phyloP scores from a whole-genome alignment of 768 basidiomycete genomes.

The Pleurotus platypus region DNA sequence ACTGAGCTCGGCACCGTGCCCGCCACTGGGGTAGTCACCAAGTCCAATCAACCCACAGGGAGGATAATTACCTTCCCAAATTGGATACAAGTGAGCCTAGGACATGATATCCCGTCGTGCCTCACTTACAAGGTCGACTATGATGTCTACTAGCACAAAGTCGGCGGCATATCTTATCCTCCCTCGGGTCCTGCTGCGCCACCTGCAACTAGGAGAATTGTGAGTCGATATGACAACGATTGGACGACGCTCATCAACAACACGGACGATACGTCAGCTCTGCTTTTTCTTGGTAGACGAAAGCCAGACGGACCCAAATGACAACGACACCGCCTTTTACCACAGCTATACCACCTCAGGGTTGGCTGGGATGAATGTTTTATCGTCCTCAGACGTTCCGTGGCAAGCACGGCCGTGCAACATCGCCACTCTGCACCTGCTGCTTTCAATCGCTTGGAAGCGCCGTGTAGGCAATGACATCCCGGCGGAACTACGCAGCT shows the following conservation, averaged over 20 bases:
- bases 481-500: too few species aligned
- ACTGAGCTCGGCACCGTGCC: neutral
- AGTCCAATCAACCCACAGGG: neutral
- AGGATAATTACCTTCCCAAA: slow-evolving; percentile 9
- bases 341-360: neutral
- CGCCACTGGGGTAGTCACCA: neutral
- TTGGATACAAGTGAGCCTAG: slow-evolving; percentile 3
- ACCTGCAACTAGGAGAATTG: neutral
- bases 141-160: neutral
- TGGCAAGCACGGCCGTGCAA: neutral
- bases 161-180: neutral
- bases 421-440: neutral
- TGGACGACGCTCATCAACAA: neutral
- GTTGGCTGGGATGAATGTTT: neutral
- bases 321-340: neutral
- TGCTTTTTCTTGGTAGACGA: neutral
- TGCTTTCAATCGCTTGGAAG: neutral
- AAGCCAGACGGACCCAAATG: neutral
- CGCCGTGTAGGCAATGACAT: neutral
- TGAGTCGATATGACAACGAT: neutral
- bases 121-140: neutral
- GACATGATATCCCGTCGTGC: too few species aligned
- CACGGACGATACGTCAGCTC: neutral
- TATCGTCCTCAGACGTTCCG: neutral
- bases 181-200: neutral